Conservation (phyloP, 2,329 filamentous ascomycete genomes). For the Penicillium sp. region DNA sequence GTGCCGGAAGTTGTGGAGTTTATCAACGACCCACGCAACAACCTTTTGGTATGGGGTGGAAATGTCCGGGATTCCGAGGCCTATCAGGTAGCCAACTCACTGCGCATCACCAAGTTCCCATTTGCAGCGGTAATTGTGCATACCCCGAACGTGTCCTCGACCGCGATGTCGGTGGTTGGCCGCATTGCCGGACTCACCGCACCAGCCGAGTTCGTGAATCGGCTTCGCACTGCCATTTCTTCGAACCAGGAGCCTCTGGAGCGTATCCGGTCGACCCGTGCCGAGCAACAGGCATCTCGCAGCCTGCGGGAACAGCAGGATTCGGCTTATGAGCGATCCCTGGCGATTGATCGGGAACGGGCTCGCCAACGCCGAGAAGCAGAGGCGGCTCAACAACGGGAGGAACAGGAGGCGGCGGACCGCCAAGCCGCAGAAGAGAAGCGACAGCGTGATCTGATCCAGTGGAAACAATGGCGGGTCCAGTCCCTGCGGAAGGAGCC, state of each 20-base stretch:
- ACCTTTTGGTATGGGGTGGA: slow-evolving; percentile 87
- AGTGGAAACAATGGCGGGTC: slow-evolving; percentile 82
- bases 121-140: slow-evolving; percentile 85
- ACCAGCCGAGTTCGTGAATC: slow-evolving; percentile 69
- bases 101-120: slow-evolving; percentile 89
- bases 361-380: slow-evolving; percentile 75
- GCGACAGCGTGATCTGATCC: slow-evolving; percentile 54
- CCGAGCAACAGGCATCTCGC: slow-evolving; percentile 78
- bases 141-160: slow-evolving; percentile 78
- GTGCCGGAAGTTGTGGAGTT: slow-evolving; percentile 72
- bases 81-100: slow-evolving; percentile 84
- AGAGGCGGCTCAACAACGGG: slow-evolving; percentile 61
- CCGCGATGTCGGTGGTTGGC: slow-evolving; percentile 86
- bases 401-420: slow-evolving; percentile 66
- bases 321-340: slow-evolving; percentile 85
- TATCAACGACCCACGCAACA: slow-evolving; percentile 71
- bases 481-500: slow-evolving; percentile 69
- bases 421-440: slow-evolving; percentile 62
- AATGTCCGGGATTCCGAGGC: slow-evolving; percentile 92
- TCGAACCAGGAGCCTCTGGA: slow-evolving; percentile 76
- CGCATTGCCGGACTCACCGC: slow-evolving; percentile 73
- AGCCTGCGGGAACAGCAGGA: slow-evolving; percentile 86
- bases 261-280: slow-evolving; percentile 71
- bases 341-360: slow-evolving; percentile 84
- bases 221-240: slow-evolving; percentile 70